Conservation (phyloP, 1,284 basidiomycete genomes). For the Coniferiporia sulphurascens region DNA sequence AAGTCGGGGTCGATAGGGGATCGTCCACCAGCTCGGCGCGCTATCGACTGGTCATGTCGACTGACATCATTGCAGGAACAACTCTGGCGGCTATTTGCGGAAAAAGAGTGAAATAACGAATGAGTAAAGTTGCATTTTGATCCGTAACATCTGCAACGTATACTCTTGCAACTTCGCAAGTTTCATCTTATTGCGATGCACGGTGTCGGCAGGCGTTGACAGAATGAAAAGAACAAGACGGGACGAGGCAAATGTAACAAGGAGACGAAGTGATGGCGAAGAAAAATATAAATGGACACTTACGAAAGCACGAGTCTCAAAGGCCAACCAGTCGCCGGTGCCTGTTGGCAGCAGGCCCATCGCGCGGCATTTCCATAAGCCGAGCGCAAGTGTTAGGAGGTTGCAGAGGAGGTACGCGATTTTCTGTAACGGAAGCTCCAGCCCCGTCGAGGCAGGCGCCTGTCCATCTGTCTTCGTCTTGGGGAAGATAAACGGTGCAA, state of each 20-base stretch:
- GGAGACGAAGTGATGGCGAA: conserved; percentile 1
- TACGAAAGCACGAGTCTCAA: conserved; percentile 74
- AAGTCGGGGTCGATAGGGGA: too few relatives aligned
- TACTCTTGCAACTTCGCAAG: too few relatives aligned
- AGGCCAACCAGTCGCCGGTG: conserved; percentile 88
- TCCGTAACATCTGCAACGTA: too few relatives aligned
- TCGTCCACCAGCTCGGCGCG: too few relatives aligned
- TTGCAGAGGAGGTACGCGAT: conserved; percentile 67
- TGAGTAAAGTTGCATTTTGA: too few relatives aligned
- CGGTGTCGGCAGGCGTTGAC: too few relatives aligned
- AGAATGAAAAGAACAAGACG: neutral
- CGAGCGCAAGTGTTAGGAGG: conserved; percentile 68
- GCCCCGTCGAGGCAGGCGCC: conserved; percentile 38
- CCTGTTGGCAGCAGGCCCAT: conserved; percentile 88
- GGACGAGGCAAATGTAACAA: neutral
- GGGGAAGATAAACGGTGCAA: conserved; percentile 59
- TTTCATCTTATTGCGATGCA: too few relatives aligned
- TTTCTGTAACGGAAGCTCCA: conserved; percentile 65
- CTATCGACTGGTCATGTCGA: too few relatives aligned
- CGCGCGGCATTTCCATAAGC: conserved; percentile 84
- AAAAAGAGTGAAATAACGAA: too few relatives aligned
- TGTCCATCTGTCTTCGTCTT: conserved; percentile 45
- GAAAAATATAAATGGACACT: conserved; percentile 26
- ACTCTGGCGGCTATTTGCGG: conserved; percentile 18
- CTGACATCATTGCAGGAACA: conserved; percentile 17